phyloP scores from a whole-genome alignment of 768 basidiomycete species.

The Galerina sulciceps region DNA sequence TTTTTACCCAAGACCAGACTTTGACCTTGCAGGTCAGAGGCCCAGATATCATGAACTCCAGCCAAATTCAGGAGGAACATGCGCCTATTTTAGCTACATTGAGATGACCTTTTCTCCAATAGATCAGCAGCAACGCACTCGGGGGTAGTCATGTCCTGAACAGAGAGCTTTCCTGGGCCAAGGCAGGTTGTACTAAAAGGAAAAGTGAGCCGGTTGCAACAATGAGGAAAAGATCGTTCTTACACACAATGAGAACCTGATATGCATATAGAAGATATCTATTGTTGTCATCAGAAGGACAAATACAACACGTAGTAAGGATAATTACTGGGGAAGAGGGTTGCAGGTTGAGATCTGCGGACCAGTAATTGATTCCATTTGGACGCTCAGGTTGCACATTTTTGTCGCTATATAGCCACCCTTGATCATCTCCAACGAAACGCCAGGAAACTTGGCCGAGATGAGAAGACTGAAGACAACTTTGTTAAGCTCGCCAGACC shows the following conservation, averaged over 20 bases:
- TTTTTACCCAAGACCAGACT: constrained; percentile 57
- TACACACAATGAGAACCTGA: constrained; percentile 55
- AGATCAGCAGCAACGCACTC: constrained; percentile 36
- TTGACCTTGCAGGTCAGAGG: constrained; percentile 51
- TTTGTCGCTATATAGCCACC: constrained; percentile 48
- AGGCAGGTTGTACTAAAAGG: constrained; percentile 56
- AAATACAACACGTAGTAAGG: background rate
- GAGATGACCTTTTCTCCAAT: background rate
- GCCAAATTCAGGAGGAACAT: constrained; percentile 41
- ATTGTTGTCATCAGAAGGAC: background rate
- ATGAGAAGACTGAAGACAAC: constrained; percentile 32
- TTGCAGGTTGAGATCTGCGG: constrained; percentile 45
- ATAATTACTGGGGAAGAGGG: constrained; percentile 38
- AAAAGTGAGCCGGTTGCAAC: constrained; percentile 5
- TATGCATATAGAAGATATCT: constrained; percentile 58
- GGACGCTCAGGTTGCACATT: background rate
- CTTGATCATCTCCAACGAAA: constrained; percentile 55
- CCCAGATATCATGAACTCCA: constrained; percentile 58
- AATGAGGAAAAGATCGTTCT: constrained; percentile 22
- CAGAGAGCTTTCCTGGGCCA: constrained; percentile 56
- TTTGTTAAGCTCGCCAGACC: background rate
- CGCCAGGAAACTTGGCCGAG: constrained; percentile 34
- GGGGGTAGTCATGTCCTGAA: constrained; percentile 44
- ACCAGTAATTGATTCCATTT: constrained; percentile 39
- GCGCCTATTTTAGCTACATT: constrained; percentile 27